A percentile compares a stretch with the other conserved stretches of the same genome.
Conservation (phyloP, 2,329 filamentous ascomycete genomes). For the Knufia petricola region DNA sequence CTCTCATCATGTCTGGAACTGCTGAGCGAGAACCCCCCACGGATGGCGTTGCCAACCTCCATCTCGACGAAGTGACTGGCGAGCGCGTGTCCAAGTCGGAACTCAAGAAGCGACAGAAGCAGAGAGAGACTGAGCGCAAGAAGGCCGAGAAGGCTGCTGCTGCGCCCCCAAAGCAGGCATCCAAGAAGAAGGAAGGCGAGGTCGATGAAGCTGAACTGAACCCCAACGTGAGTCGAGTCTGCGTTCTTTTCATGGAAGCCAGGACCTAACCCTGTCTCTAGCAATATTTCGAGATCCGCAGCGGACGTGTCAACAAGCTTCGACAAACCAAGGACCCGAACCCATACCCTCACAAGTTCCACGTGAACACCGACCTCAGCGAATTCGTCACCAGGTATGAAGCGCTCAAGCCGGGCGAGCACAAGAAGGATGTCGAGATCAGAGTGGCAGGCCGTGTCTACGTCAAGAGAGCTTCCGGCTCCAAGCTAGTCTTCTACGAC, state of each 20-base stretch:
- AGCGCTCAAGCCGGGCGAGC: conserved; percentile 75
- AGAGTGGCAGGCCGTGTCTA: conserved; percentile 79
- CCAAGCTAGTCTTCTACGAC: conserved; percentile 89
- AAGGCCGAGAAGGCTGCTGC: conserved; percentile 72
- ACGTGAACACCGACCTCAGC: conserved; percentile 70
- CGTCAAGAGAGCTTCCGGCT: conserved; percentile 70
- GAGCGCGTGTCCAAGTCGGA: conserved; percentile 77
- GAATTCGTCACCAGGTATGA: conserved; percentile 71
- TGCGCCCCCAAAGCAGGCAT: conserved; percentile 50
- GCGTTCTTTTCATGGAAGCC: conserved; percentile 9
- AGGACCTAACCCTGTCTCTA: conserved; percentile 26
- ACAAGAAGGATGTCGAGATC: conserved; percentile 63
- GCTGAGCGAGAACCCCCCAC: conserved; percentile 30
- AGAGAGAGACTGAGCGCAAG: conserved; percentile 73
- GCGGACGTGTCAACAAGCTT: conserved; percentile 67
- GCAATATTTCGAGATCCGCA: conserved; percentile 97
- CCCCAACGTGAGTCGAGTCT: conserved; percentile 51
- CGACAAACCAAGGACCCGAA: conserved; percentile 64
- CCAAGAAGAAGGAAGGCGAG: conserved; percentile 45
- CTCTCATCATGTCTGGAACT: conserved; percentile 1
- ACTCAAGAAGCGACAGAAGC: conserved; percentile 94
- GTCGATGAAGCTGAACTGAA: conserved; percentile 64
- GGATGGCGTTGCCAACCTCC: conserved; percentile 51
- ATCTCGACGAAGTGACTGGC: conserved; percentile 86
- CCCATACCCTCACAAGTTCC: conserved; percentile 90